A percentile compares a stretch with the other conserved stretches of the same genome.
Evolutionary conservation across 257 asterid genomes (phyloP).

Genomic region (Nicotiana undulata): DNA sequence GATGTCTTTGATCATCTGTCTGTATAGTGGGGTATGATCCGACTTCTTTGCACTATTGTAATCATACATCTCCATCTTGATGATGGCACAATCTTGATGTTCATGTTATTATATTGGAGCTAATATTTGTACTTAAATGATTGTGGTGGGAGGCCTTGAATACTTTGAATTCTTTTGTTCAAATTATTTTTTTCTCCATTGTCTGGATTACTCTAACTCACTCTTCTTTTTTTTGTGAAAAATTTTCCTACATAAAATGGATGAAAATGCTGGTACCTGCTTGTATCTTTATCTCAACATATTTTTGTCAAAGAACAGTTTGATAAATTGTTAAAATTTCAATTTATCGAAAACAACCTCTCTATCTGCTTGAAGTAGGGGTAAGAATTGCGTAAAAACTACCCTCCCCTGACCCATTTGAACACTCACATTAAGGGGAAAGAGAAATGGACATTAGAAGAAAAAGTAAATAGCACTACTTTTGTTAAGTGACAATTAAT

Average conservation of each 20-base stretch:
- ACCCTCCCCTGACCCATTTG: too few species aligned
- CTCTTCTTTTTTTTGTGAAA: background rate
- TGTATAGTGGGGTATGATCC: background rate
- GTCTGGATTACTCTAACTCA: background rate
- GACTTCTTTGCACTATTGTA: background rate
- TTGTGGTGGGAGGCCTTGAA: background rate
- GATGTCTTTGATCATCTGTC: background rate
- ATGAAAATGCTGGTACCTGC: background rate
- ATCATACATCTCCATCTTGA: background rate
- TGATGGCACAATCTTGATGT: conserved; percentile 3
- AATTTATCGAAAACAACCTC: background rate
- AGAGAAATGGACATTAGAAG: too few species aligned
- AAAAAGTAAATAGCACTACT: too few species aligned
- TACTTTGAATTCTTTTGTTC: background rate
- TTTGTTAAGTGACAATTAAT: too few species aligned
- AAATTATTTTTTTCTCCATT: background rate
- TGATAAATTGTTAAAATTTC: background rate
- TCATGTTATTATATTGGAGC: background rate
- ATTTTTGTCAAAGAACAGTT: background rate
- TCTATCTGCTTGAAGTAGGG: too few species aligned
- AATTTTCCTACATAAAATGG: background rate
- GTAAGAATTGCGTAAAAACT: too few species aligned
- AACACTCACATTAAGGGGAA: too few species aligned
- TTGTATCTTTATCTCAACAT: background rate
- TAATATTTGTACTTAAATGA: background rate